These are phyloP conservation scores for Tetradesmus obliquus DNA, from an alignment of 139 green algal species.

Conservation along the genomic window DNA sequence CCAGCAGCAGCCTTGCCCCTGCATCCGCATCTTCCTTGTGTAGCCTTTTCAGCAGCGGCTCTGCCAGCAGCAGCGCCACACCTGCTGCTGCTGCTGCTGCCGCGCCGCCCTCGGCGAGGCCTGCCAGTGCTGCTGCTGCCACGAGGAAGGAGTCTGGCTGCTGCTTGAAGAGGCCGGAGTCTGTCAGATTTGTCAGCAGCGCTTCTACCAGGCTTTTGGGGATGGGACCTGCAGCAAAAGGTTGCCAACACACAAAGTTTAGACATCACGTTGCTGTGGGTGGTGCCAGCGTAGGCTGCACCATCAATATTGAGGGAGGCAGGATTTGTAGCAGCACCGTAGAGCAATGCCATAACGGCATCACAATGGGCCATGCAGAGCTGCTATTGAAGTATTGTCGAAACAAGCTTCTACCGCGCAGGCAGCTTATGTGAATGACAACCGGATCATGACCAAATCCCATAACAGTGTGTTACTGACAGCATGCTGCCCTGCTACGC, in stretches of 20 bases:
- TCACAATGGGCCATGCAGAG: no score
- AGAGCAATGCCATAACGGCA: no score
- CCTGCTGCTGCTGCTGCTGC: not conserved
- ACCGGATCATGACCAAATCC: no score
- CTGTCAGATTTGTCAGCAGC: not conserved
- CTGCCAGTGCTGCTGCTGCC: conserved; percentile 1
- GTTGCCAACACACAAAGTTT: not conserved
- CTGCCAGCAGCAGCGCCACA: not conserved
- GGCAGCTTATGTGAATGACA: no score
- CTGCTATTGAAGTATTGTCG: no score
- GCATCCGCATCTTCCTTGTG: conserved; percentile 26
- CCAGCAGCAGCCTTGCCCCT: conserved; percentile 8
- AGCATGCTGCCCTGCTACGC: no score
- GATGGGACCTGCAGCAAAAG: conserved; percentile 1
- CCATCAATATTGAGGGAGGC: no score
- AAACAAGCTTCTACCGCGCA: no score
- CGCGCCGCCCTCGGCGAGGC: not conserved
- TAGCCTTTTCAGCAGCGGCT: conserved; percentile 5
- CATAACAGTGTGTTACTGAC: no score
- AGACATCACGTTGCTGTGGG: no score
- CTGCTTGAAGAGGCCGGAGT: not conserved
- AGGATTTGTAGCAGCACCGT: no score
- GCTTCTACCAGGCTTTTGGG: not conserved
- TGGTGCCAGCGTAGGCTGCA: no score
- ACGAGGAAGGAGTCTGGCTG: not conserved